phyloP scores from a whole-genome alignment of 805 yeast genomes.

The Kuraishia ogatae region DNA sequence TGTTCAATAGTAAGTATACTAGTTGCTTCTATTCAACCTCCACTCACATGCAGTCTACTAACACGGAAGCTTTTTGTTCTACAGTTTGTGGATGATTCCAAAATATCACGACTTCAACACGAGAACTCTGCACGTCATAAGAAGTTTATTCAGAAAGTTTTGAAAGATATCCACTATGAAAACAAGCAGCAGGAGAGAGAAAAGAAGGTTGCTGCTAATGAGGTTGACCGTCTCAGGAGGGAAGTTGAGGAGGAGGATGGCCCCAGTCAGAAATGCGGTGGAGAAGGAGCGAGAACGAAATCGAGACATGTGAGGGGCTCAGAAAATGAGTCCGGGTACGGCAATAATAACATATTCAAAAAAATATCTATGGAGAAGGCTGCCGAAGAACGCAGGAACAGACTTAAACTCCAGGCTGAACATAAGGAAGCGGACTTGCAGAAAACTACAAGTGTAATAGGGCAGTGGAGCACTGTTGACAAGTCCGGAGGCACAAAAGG shows the following conservation, averaged over 20 bases:
- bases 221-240: not conserved
- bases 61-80: too few relatives aligned
- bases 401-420: not conserved
- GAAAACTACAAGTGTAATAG: conserved; percentile 4
- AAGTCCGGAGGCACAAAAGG: conserved; percentile 3
- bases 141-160: not conserved
- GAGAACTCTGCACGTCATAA: conserved; percentile 1
- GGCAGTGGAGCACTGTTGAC: conserved; percentile 8
- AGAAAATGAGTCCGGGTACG: not conserved
- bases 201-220: not conserved
- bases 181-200: conserved; percentile 2
- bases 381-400: not conserved
- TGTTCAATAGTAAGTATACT: conserved; percentile 23
- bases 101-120: conserved; percentile 2
- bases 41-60: not conserved
- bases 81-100: conserved; percentile 4
- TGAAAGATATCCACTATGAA: conserved; percentile 1
- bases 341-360: not conserved
- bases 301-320: not conserved
- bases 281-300: not conserved
- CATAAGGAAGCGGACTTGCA: conserved; percentile 2
- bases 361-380: not conserved
- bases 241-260: not conserved
- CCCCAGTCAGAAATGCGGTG: not conserved
- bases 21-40: not conserved